These are phyloP conservation scores for Exophiala lecanii-corni DNA, from an alignment of 2,329 filamentous ascomycete genomes.

Conservation along the genomic window DNA sequence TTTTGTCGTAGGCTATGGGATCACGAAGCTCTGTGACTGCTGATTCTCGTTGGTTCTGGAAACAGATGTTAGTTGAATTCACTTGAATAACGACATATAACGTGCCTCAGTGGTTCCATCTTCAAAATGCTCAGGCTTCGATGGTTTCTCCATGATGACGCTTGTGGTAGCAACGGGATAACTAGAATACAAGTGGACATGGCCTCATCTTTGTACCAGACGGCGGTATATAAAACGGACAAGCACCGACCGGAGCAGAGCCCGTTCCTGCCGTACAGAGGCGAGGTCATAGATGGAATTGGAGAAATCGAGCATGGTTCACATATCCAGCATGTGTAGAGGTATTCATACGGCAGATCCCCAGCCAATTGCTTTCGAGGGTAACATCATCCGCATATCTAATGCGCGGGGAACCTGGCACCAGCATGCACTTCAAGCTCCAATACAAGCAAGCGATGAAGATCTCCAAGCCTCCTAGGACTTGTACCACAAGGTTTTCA, in stretches of 20 bases:
- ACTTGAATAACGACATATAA: slow-evolving; percentile 44
- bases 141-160: slow-evolving; percentile 33
- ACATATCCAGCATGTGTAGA: no score
- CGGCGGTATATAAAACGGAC: background rate
- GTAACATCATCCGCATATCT: no score
- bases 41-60: slow-evolving; percentile 33
- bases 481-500: no score
- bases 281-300: no score
- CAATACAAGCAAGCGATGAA: no score
- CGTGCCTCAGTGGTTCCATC: slow-evolving; percentile 37
- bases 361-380: no score
- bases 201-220: background rate
- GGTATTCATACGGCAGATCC: no score
- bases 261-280: background rate
- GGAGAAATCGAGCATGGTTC: no score
- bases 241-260: background rate
- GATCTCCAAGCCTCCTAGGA: no score
- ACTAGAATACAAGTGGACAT: background rate
- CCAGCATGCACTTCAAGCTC: no score
- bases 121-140: slow-evolving; percentile 39
- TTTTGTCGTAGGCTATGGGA: slow-evolving; percentile 7
- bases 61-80: background rate
- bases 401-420: no score
- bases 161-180: background rate
- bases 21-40: background rate